phyloP scores from a whole-genome alignment of 2,329 filamentous ascomycete species.

The Elsinoe fawcettii region DNA sequence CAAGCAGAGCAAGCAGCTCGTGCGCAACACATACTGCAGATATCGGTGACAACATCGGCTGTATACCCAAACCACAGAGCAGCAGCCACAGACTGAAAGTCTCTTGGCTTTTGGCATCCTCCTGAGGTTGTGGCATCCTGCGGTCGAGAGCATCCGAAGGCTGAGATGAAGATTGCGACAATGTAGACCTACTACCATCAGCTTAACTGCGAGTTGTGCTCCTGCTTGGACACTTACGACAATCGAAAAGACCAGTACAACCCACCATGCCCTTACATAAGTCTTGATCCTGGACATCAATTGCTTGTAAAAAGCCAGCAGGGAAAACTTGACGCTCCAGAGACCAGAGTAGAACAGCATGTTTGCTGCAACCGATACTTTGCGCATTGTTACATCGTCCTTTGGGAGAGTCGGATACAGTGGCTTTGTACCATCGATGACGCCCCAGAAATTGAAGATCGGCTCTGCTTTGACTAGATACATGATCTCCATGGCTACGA shows the following conservation, averaged over 20 bases:
- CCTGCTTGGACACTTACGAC: background rate
- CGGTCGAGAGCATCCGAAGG: background rate
- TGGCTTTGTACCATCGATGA: constrained; percentile 1
- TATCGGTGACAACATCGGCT: constrained; percentile 10
- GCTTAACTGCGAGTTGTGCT: background rate
- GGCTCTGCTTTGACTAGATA: constrained; percentile 2
- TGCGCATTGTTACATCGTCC: constrained; percentile 8
- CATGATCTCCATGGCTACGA: constrained; percentile 2
- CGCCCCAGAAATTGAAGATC: constrained; percentile 9
- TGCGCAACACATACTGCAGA: constrained; percentile 1
- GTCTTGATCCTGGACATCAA: constrained; percentile 1
- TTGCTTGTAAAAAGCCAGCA: constrained; percentile 14
- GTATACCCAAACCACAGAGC: constrained; percentile 6
- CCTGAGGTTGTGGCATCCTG: background rate
- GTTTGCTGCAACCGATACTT: background rate
- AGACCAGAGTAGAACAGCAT: constrained; percentile 7
- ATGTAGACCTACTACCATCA: background rate
- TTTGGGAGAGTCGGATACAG: background rate
- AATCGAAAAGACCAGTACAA: background rate
- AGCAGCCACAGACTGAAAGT: background rate
- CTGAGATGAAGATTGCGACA: background rate
- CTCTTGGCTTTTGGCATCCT: background rate
- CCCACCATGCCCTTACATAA: constrained; percentile 8
- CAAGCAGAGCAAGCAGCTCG: background rate
- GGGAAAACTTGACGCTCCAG: constrained; percentile 13